Percentiles rank a stretch among this genome's conserved stretches.
These are phyloP conservation scores for Cercospora sp. DNA, from an alignment of 2,329 filamentous ascomycete species.

Conservation along the genomic window DNA sequence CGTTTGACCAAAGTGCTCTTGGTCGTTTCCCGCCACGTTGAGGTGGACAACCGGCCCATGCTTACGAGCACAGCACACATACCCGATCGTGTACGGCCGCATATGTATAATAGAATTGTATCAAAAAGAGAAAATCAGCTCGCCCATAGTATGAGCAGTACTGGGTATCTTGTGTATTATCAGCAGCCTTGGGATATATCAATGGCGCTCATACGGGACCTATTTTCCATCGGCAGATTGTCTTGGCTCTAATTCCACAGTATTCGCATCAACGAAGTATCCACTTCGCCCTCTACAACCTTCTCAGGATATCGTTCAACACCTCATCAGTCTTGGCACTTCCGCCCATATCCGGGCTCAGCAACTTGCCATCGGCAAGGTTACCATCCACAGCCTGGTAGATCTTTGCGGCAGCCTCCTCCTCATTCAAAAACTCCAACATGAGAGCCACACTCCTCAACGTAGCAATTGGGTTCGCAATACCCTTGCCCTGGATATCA, in stretches of 20 bases:
- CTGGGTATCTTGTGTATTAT: neutral
- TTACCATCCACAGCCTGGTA: slow-evolving; percentile 91
- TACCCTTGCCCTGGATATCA: slow-evolving; percentile 88
- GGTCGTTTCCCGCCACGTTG: neutral
- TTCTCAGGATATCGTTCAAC: slow-evolving; percentile 79
- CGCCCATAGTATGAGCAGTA: neutral
- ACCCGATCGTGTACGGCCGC: neutral
- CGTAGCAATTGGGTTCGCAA: slow-evolving; percentile 96
- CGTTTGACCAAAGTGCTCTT: neutral
- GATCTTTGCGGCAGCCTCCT: slow-evolving; percentile 82
- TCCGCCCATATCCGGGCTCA: slow-evolving; percentile 90
- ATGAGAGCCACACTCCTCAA: slow-evolving; percentile 88
- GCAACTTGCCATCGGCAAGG: slow-evolving; percentile 75
- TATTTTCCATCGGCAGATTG: neutral
- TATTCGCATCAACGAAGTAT: too few relatives aligned
- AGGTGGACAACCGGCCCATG: neutral
- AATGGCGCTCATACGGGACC: neutral
- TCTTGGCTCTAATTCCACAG: neutral
- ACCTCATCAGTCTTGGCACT: slow-evolving; percentile 84
- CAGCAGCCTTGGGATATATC: neutral
- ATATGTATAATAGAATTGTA: neutral
- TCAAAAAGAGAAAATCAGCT: neutral
- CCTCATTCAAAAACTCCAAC: slow-evolving; percentile 92
- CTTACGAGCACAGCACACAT: neutral
- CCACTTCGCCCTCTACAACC: slow-evolving; percentile 59